These are phyloP conservation scores for Coffea humblotiana DNA, from an alignment of 305 asterid genomes.

Conservation along the genomic window DNA sequence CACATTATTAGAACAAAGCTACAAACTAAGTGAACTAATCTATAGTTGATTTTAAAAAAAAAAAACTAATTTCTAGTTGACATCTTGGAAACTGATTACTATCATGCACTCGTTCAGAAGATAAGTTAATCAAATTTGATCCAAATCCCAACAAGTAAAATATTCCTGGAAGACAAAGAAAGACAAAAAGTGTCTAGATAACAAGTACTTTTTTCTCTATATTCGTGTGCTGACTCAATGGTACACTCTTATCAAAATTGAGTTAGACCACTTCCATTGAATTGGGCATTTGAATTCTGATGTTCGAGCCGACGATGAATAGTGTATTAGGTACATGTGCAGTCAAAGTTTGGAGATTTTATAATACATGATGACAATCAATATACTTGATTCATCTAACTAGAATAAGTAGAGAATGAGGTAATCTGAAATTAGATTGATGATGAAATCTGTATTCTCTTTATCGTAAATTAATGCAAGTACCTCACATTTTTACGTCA, in stretches of 20 bases:
- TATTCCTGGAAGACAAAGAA: not conserved
- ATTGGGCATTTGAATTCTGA: not conserved
- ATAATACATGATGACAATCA: not conserved
- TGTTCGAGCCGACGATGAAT: slow-evolving; percentile 10
- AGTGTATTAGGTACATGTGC: slow-evolving; percentile 19
- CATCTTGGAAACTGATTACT: not conserved
- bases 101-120: not conserved
- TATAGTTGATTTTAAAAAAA: not conserved
- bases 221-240: not conserved
- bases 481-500: not conserved
- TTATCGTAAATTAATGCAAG: not conserved
- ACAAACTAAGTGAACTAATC: not conserved
- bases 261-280: slow-evolving; percentile 1
- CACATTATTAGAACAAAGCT: not conserved
- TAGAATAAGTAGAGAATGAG: not conserved
- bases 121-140: slow-evolving; percentile 7
- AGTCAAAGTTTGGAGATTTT: not conserved
- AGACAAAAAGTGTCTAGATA: slow-evolving; percentile 2
- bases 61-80: not conserved
- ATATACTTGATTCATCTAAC: not conserved
- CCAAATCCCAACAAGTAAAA: not conserved
- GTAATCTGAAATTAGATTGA: slow-evolving; percentile 3
- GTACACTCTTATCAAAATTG: not conserved
- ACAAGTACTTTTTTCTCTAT: not conserved
- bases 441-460: slow-evolving; percentile 2